A percentile compares a stretch with the other conserved stretches of the same genome.
Evolutionary conservation across 169 alveolate species (phyloP).

Genomic region (Amoebophrya sp.): DNA sequence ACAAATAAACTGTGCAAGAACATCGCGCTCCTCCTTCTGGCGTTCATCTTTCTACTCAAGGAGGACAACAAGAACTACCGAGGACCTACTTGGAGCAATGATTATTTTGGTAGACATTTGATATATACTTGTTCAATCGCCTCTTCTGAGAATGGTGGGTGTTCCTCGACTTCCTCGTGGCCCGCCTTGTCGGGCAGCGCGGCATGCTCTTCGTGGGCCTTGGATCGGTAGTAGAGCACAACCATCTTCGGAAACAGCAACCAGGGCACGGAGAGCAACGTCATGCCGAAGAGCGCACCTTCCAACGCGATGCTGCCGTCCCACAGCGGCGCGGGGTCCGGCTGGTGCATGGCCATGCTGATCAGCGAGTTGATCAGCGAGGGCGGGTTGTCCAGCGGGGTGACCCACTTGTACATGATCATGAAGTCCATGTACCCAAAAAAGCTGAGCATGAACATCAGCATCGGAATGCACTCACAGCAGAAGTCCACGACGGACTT

Average conservation of each 20-base stretch:
- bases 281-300: neutral
- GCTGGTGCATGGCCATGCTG: conserved; percentile 77
- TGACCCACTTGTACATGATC: conserved; percentile 78
- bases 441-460: conserved; percentile 81
- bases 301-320: conserved; percentile 18
- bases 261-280: neutral
- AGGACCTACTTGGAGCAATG: no score
- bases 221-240: neutral
- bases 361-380: conserved; percentile 92
- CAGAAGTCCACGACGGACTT: conserved; percentile 77
- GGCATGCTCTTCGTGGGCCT: neutral
- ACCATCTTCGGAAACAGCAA: neutral
- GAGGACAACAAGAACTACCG: no score
- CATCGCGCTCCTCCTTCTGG: no score
- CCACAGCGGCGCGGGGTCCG: conserved; percentile 56
- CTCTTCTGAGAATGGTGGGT: neutral
- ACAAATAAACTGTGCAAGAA: no score
- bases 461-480: conserved; percentile 96
- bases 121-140: no score
- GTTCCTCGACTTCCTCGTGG: neutral
- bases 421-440: conserved; percentile 93
- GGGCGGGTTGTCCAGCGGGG: conserved; percentile 68
- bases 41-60: no score
- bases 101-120: no score
- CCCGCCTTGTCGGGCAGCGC: neutral